Base-by-base conservation (phyloP, 768 basidiomycete genomes). In the Cystobasidium onofrii region DNA sequence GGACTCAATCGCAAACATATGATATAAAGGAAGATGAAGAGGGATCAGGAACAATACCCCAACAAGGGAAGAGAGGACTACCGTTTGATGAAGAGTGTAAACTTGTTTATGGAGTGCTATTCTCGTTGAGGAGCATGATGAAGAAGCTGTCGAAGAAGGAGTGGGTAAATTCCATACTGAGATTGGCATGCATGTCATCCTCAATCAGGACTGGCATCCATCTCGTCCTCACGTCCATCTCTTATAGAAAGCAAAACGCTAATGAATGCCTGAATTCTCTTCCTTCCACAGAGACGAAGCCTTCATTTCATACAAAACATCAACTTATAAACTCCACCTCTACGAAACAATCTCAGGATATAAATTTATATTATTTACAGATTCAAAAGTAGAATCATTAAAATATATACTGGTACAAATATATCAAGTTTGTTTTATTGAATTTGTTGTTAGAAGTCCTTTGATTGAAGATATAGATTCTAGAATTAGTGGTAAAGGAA, bases 11-110 rank as follows among this genome's bases (percentile, higher is more conserved):
- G 82, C 89, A 91, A 31, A 89, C 90, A 29, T 43, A 63, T 29
- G 25, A 39, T 31, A 17, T 39, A n/a, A 31, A 46, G 29, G 2
- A 18, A 18, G 41, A 10, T n/a, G 29, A 60, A 29, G 57, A 20
- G 13, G 46, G 25, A 81, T 1, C 75, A n/a, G 43, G 78, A 36
- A 75, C 79, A 72, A 33, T 18, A 33, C 74, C 67, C 27, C 43
- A n/a, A n/a, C n/a, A 27, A 33, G 83, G 84, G 12, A 86, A 83
- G 75, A 84, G 86, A 1, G 87, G 86, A 20, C 83, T 99, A 23
- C 84, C 95, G 6, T 98, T 99, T 77, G 96, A 99, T 79, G 96
- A 99, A 81, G 95, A 99, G 81, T 89, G 89, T 0, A 99, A 99
- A 80, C 85, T 99, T 75, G 94, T 99, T 0, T 99, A 98, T 80